Evolutionary conservation across 2,329 filamentous ascomycete genomes (phyloP).

Genomic region (Venturia nashicola): DNA sequence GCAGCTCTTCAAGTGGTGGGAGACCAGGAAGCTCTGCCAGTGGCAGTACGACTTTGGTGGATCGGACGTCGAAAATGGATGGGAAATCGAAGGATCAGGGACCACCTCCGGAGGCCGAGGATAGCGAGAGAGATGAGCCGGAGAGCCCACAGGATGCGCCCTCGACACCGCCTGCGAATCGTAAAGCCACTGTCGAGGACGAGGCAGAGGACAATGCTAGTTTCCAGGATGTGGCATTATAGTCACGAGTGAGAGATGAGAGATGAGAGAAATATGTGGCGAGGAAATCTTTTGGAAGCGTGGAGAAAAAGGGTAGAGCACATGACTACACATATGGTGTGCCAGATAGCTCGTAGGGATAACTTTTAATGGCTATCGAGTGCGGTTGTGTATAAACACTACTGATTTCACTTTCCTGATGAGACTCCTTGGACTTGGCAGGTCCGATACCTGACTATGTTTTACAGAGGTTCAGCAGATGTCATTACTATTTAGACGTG

Average conservation of each 20-base stretch:
- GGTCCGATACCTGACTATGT: no score
- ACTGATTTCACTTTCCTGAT: neutral
- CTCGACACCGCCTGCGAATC: neutral
- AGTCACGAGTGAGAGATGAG: neutral
- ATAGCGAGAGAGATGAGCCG: neutral
- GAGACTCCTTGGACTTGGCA: no score
- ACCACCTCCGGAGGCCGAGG: neutral
- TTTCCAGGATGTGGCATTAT: constrained; percentile 11
- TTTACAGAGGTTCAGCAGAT: no score
- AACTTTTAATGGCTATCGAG: neutral
- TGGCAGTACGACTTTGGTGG: constrained; percentile 7
- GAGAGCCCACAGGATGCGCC: neutral
- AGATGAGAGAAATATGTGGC: neutral
- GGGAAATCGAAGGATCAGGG: constrained; percentile 1
- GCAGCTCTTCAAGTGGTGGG: neutral
- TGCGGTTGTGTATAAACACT: neutral
- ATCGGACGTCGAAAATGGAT: neutral
- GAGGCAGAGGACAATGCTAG: constrained; percentile 6
- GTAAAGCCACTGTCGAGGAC: constrained; percentile 8
- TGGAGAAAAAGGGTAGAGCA: neutral
- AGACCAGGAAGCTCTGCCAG: neutral
- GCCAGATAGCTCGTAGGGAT: neutral
- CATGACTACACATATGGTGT: neutral
- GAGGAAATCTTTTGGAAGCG: neutral
- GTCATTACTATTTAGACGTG: no score